Base-by-base conservation (phyloP, 345 rosid species). In the Linum lewisii region DNA sequence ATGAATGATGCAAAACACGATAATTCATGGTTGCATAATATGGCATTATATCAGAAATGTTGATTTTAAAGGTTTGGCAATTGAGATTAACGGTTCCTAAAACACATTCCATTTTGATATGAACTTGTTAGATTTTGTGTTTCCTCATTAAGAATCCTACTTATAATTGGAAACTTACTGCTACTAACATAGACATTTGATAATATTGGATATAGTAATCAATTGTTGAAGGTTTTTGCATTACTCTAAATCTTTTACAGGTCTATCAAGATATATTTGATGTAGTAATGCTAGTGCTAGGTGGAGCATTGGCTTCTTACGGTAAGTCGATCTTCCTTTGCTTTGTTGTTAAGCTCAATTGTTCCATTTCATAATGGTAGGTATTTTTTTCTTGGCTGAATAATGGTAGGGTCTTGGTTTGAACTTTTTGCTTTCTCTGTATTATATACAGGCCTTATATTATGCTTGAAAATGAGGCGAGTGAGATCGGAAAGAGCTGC, bases 401-500 rank as follows among this genome's bases (percentile, higher is more conserved):
- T 56, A 18, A 23, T 7, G 51, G 52, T 49, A 57, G 29, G 9
- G 24, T 16, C 36, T 25, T 22, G 25, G 59, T 47, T 36, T 62
- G 11, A 38, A 21, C 53, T 5, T 54, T 13, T 18, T 26, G 21
- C 1, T 5, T 32, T 60, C 23, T 21, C 24, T n/a, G 25, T 36
- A 61, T 57, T 15, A 47, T 73, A 20, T 69, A 24, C 67, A 84
- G 90, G 90, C 21, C 68, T 81, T 54, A 36, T 72, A 13, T 62
- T 84, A 64, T 79, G 81, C 77, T 66, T 65, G 65, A 79, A 78
- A 73, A 82, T 82, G 82, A 73, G 85, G 65, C 80, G 73, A 62
- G 82, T 82, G 64, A 69, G 78, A 77, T 82, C 81, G 55, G 90
- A 84, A 59, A 76, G 82, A 66, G 79, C 81, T 65, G 63, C 85